Evolutionary conservation across 2,329 filamentous ascomycete species (phyloP), one percentile per base, ranked within the genome.

Genomic region (Coniochaeta prunicola): DNA sequence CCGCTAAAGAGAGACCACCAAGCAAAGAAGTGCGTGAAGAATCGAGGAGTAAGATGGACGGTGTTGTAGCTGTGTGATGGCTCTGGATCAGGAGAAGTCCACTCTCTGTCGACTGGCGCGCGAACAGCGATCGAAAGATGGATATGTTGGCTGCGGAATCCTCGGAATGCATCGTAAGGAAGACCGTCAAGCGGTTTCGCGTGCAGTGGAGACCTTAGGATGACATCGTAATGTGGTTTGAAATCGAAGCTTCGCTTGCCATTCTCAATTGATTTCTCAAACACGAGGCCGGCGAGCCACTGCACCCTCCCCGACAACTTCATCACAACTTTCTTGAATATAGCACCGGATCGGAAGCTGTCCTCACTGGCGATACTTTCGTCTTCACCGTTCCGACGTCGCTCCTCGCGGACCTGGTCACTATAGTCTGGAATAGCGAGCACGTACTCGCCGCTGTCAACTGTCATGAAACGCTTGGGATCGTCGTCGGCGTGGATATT

Each of bases 1-100:
- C 93, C 92, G 9, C 92, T 92, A 73, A 99, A 99, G 65, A 97
- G 85, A 0, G 90, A 93, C 92, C 92, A 97, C 94, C 94, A 99
- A 59, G 87, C 86, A 76, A 92, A 97, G 78, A 99, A 99, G 71
- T 99, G 94, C 0, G 93, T 97, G 71, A 99, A 99, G 77, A 99
- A 96, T 9, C 92, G 87, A 6, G 94, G 94, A 1, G 90, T 94
- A 31, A 99, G 81, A 72, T 99, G 96, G 1, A 97, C 89, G 0
- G 93, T 92, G 70, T 99, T 99, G 77, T 99, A 99, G 69, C 93
- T 97, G 63, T 87, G 84, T 1, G 92, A 96, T 3, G 89, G 84
- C 63, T 90, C 86, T 3, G 85, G 76, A 65, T 88, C 90, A 2
- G 88, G 82, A 1, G 90, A 83, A 38, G 87, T 82, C 94, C 93